Base-by-base conservation (phyloP, 1,284 basidiomycete genomes). In the Ustilago loliicola region DNA sequence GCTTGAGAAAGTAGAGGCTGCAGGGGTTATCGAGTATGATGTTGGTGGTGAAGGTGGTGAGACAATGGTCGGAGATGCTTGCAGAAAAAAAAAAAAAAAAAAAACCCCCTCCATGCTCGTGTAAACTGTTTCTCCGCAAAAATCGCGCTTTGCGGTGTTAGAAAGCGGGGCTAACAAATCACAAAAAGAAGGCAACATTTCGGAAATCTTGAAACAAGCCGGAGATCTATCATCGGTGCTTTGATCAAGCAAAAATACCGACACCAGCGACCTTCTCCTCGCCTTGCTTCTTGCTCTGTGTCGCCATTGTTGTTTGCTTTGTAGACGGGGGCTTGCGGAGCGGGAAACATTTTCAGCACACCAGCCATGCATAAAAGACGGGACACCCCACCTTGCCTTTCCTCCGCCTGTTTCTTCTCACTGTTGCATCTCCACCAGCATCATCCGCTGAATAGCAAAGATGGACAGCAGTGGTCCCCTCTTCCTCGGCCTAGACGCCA, bases 401-500 rank as follows among this genome's bases (percentile, higher is more conserved):
- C 15, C 27, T 11, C n/a, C 55, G 3, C 2, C 38, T 19, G 10
- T 21, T 30, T 27, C 23, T 17, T 57, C 30, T 4, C 27, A 13
- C 13, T 9, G n/a, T 50, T 21, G n/a, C 48, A 50, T 7, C 15
- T 38, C 21, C 27, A 36, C 42, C 21, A 21, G 10, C 42, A 45
- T 45, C 38, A 45, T 21, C n/a, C 7, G 42, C 19, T 21, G n/a
- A 15, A 36, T 36, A 36, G 10, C n/a, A 8, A 58, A 51, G 8
- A 76, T 70, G 68, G n/a, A 58, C 17, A 61, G 47, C 52, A 29
- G 47, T 2, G 32, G 45, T 17, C 66, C 83, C 1, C 90, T 92
- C 63, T 95, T 94, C 86, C 91, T 96, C 29, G 94, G 94, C 15
- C 89, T 96, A 65, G 94, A 96, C 87, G 89, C 94, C 53, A 94